Evolutionary conservation across 306 rosid genomes (phyloP), one percentile per base, ranked within the genome.

Genomic region (Cucurbita argyrosperma): DNA sequence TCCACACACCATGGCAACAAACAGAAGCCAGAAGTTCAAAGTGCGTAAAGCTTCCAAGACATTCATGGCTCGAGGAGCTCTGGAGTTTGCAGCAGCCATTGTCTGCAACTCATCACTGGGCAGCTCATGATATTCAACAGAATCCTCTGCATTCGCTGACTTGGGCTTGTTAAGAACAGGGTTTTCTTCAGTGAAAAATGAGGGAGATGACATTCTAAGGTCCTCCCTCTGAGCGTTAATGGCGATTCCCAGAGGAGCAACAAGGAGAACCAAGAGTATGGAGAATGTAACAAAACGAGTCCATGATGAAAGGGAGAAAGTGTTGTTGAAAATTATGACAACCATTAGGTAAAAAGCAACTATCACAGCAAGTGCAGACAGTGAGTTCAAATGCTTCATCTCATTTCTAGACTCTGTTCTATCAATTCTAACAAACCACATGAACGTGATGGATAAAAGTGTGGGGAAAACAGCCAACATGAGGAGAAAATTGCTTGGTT

Each of bases 1-100:
- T 66, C 98, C 98, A 12, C 90, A 83, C 47, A 86, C 46, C 94
- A 90, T 90, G 50, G 90, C 86, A 26, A 80, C 38, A 60, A 88
- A 90, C 83, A 93, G 76, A 82, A 90, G 76, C 98, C 98, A 93
- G 75, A 93, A 93, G 13, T 90, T 84, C 71, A 87, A 39, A 0
- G 87, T 80, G 21, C 88, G 10, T 82, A 89, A 81, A 5, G 97
- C 98, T 64, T 77, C 86, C 79, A 85, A 49, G 30, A 85, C 74
- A 74, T 83, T 90, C 88, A 72, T 79, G 47, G 82, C 81, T 38
- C 68, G 82, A 42, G 72, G 76, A 23, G 5, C 16, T 13, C 7
- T 53, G 40, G 77, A 80, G 57, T 65, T 83, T 15, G 84, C 54
- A 74, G 23, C 30, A 76, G 26, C 77, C 43, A 68, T 60, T 30